Percentiles rank a stretch among this genome's conserved stretches.
These are phyloP conservation scores for Medicago ruthenica DNA, from an alignment of 306 rosid species.

Conservation along the genomic window DNA sequence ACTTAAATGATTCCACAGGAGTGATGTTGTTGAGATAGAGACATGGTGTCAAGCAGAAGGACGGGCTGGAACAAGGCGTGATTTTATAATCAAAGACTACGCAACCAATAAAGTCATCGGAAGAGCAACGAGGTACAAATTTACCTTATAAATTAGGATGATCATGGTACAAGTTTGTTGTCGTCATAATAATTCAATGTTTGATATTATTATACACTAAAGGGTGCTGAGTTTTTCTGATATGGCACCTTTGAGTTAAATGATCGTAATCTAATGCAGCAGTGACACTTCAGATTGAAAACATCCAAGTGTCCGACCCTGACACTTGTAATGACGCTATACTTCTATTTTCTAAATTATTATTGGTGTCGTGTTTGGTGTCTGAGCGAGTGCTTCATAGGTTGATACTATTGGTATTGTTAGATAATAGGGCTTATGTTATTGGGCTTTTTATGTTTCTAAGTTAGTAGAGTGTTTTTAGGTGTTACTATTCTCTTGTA, in stretches of 20 bases:
- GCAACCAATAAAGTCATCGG: conserved; percentile 84
- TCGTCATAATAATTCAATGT: background rate
- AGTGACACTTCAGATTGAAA: background rate
- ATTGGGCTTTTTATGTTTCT: too few relatives aligned
- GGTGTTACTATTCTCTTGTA: too few relatives aligned
- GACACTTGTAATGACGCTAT: background rate
- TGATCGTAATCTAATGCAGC: background rate
- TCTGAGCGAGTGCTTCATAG: background rate
- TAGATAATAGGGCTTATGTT: too few relatives aligned
- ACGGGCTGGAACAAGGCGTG: conserved; percentile 92
- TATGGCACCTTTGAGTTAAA: conserved; percentile 8
- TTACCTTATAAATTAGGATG: conserved; percentile 22
- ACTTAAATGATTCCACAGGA: conserved; percentile 58
- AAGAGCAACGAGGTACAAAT: conserved; percentile 84
- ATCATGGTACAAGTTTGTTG: conserved; percentile 13
- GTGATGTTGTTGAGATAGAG: conserved; percentile 96
- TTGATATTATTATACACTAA: background rate
- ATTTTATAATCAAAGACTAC: conserved; percentile 82
- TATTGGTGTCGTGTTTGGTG: background rate
- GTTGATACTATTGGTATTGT: background rate
- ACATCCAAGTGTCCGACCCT: background rate
- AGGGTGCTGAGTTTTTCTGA: conserved; percentile 24
- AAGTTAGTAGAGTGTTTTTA: too few relatives aligned
- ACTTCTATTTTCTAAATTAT: background rate
- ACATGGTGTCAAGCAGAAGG: conserved; percentile 97